Evolutionary conservation across 2,329 filamentous ascomycete genomes (phyloP), one percentile per base, ranked within the genome.

Genomic region (Apiospora malaysiana): DNA sequence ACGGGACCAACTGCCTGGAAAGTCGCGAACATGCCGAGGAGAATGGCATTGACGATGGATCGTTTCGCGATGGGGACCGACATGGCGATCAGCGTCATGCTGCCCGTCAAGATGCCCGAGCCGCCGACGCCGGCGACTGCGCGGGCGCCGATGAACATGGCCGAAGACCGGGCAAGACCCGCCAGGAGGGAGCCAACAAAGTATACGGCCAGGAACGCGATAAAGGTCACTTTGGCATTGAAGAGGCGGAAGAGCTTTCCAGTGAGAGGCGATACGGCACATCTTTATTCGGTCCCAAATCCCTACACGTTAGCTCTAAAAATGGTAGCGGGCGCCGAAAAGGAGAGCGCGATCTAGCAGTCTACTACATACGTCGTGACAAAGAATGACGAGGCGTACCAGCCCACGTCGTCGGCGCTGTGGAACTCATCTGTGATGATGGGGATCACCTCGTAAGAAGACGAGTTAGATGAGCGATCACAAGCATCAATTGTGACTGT

Each of bases 351-450:
- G 42, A 76, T 76, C 68, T 72, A 75, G 75, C 72, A 32, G 6
- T 32, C 32, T 32, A 32, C 77, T 6, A 75, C 71, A 74, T 76
- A 78, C 18, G 73, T 70, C 40, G 72, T 63, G 10, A 82, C 76
- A 72, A 80, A 73, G 71, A 79, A 81, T 37, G 80, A 79, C 68
- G 78, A 78, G 2, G 80, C 82, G 66, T 84, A 84, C 83, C 83
- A 85, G 46, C 81, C 82, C 21, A 84, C 79, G 70, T 84, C 82
- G 16, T 78, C 76, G 1, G 83, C 75, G 43, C 81, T 76, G 25
- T 68, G 43, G 72, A 82, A 76, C 25, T 78, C 74, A 69, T 77
- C 73, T 6, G 77, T 77, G 66, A 80, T 80, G 23, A 77, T 78
- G 8, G 79, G 80, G 47, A 80, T 77, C 40, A 47, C 45, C 65